Evolutionary conservation across 176 grass and related monocot species (phyloP), one percentile per base, ranked within the genome.

Genomic region (Oryza australiensis): DNA sequence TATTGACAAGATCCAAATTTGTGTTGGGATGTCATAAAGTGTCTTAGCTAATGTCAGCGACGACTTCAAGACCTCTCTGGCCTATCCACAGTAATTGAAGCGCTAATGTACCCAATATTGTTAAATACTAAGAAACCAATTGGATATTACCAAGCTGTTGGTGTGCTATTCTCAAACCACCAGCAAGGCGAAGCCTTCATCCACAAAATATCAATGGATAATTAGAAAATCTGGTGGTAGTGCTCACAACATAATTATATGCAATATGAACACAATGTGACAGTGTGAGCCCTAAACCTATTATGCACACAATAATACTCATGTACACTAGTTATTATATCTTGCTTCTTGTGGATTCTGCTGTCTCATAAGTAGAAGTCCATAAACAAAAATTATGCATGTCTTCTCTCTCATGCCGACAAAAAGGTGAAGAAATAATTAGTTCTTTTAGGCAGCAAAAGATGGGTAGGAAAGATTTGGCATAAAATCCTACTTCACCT

Each of bases 111-210:
- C 95, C 95, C 43, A 98, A 78, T 69, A 98, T 91, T 62, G 95
- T 98, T 81, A 98, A 78, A 86, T 93, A 98, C 80, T 98, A 92
- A 70, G 95, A 98, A 91, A 98, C 95, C 74, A 98, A 88, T 80
- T 98, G 90, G 68, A 98, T 98, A 77, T 98, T 98, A 76, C 95
- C 90, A 72, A 98, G 86, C 80, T 98, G 90, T 86, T 95, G 92
- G 80, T 98, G 92, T 75, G 95, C 92, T 84, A 98, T 95, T 89
- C 83, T 98, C 84, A 98, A 91, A 81, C 95, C 95, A 93, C 92
- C 84, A 41, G 95, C 95, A 78, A 98, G 90, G 63, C 95, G 90
- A 83, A 90, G 85, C 73, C 95, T 98, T 86, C 72, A 97, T 83
- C 34, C 4, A 74, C 14, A 76, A 64, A 24, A 89, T 41, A 64